A percentile compares a stretch with the other conserved stretches of the same genome.
phyloP scores from a whole-genome alignment of 768 basidiomycete genomes.

The Lactarius hengduanensis region DNA sequence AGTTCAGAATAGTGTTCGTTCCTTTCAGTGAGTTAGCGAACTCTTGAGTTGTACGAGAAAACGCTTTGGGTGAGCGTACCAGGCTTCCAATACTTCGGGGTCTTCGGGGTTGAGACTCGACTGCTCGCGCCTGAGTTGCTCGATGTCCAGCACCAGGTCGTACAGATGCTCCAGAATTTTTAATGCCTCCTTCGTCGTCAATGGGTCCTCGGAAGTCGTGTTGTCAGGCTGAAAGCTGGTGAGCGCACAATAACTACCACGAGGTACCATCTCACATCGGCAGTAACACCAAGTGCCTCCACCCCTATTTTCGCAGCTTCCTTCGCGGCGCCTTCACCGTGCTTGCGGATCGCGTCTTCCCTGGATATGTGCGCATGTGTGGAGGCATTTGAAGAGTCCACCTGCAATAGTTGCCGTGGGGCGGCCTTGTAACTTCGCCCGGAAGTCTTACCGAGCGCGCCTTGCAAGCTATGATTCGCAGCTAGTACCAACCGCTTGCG shows the following conservation, averaged over 20 bases:
- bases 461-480: conserved; percentile 64
- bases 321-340: conserved; percentile 58
- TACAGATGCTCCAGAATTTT: conserved; percentile 81
- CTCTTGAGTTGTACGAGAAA: background rate
- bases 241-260: background rate
- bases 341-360: conserved; percentile 44
- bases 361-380: conserved; percentile 53
- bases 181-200: conserved; percentile 76
- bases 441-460: conserved; percentile 92
- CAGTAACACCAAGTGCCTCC: conserved; percentile 64
- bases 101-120: conserved; percentile 61
- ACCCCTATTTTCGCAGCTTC: conserved; percentile 76
- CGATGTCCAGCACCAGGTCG: conserved; percentile 77
- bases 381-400: conserved; percentile 54
- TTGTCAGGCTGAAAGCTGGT: conserved; percentile 50
- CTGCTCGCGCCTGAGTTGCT: conserved; percentile 80
- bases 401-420: conserved; percentile 93
- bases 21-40: conserved; percentile 41
- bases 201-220: conserved; percentile 64
- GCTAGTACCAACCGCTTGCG: conserved; percentile 37
- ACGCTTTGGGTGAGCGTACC: background rate
- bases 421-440: conserved; percentile 93
- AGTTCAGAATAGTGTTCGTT: conserved; percentile 53
- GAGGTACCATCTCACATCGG: conserved; percentile 43
- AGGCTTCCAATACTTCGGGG: conserved; percentile 45